These are phyloP conservation scores for Tetrahymena thermophila DNA, from an alignment of 73 alveolate species.

Conservation along the genomic window DNA sequence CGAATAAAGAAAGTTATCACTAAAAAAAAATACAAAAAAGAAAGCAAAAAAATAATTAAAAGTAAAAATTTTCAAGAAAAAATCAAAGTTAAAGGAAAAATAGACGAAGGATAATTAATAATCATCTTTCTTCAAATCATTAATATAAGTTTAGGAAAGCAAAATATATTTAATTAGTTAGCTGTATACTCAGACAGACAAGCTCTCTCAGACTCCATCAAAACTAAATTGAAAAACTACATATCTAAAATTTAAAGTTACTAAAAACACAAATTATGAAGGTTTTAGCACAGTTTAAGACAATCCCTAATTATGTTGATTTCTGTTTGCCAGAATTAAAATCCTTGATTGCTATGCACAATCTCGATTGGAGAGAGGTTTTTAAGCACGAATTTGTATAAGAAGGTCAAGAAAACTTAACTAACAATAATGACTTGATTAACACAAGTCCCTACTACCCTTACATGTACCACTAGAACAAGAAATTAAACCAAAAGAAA, in stretches of 20 bases:
- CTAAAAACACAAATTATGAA: not conserved
- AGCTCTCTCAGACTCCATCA: not conserved
- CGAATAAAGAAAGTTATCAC: not conserved
- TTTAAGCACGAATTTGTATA: not conserved
- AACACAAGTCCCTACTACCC: constrained; percentile 1
- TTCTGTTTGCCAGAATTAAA: not conserved
- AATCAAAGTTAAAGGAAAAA: not conserved
- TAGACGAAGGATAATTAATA: not conserved
- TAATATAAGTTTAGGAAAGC: not conserved
- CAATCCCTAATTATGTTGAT: not conserved
- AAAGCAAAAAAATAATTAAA: not conserved
- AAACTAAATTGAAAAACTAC: not conserved
- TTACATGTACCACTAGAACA: not conserved
- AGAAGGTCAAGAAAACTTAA: not conserved
- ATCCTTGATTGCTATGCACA: not conserved
- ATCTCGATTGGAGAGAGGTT: not conserved
- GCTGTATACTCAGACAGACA: not conserved
- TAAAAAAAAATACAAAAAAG: not conserved
- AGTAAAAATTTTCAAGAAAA: not conserved
- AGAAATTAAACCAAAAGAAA: not conserved
- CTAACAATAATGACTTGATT: not conserved
- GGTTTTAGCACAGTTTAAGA: not conserved
- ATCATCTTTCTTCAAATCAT: not conserved
- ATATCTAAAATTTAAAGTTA: not conserved
- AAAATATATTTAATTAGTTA: not conserved